Evolutionary conservation across 345 rosid species (phyloP), one percentile per base, ranked within the genome.

Genomic region (Physaria fendleri): DNA sequence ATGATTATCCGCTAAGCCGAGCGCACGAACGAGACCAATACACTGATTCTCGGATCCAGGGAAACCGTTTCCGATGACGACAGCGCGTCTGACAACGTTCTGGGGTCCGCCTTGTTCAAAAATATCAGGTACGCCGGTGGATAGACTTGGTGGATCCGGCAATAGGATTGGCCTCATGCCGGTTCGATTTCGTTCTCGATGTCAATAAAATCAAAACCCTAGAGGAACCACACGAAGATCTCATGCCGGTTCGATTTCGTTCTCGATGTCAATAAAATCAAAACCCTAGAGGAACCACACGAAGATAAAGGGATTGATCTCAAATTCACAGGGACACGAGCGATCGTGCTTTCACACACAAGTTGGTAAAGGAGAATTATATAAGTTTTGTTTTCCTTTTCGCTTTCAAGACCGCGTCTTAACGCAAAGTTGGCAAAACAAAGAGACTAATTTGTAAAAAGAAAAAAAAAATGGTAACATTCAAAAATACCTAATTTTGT

Each of bases 21-120:
- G 90, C 3, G 95, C 90, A 29, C 87, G 84, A 62, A 83, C 84
- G 78, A 93, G 77, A 8, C 99, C 99, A 60, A 93, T 67, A 65
- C 88, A 71, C 78, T 93, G 99, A 68, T 87, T 85, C 78, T 93
- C 99, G n/a, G 97, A 81, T 33, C 82, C 81, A 17, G 92, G 66
- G 48, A 74, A 85, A 15, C 97, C 96, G 75, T 81, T 93, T 9
- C 99, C 97, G 17, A 93, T 85, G 6, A 93, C 74, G 51, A 93
- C 88, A 49, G 99, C 97, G 59, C 99, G 91, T 32, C 97, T 74
- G 45, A 93, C 72, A 35, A 84, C 81, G 78, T 72, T 76, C 66
- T 83, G 76, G 2, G 85, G 66, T n/a, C 92, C 95, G 65, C 75
- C 85, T 63, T 61, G 73, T 23, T 85, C 84, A 76, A 89, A 93